Evolutionary conservation across 2,329 filamentous ascomycete species (phyloP), one percentile per base, ranked within the genome.

Genomic region (Coniochaeta sp.): DNA sequence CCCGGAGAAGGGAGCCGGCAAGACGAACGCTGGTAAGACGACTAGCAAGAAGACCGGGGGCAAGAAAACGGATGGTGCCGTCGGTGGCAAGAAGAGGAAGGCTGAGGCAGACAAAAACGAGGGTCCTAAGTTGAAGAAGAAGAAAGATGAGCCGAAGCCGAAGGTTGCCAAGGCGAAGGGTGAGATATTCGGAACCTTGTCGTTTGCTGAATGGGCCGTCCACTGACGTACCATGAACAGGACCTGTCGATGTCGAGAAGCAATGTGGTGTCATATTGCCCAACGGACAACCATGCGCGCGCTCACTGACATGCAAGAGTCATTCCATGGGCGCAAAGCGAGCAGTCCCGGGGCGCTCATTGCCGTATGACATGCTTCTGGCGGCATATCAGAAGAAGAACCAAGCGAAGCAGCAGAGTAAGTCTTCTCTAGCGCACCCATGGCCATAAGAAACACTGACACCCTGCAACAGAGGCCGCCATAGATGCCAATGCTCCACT

Each of bases 321-420:
- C 91, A 96, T 58, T 86, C 81, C n/a, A 96, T 96, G 91, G 91
- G 91, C 10, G 87, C 91, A 5, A 96, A 96, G 70, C 80, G 91
- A 59, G 87, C 87, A 1, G 91, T 96, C 3, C 87, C 89, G 5
- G 91, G 91, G 1, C 79, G 91, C 55, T 94, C 88, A 42, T 71
- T 95, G 54, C 91, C 91, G 1, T 96, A 96, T 64, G 91, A 96
- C 67, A 94, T 95, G 86, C 74, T 96, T 33, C 77, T 96, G 32
- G 85, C 87, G 13, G 86, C 87, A 7, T 94, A 94, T 63, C 89
- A 94, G 68, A 96, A 97, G 78, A 97, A 96, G 77, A 99, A 99
- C 62, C 94, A 97, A 68, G 94, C 94, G 20, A 95, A 96, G 64
- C 89, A 96, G 72, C 94, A 97, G 69, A 95, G 89, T 91, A 77